A percentile compares a stretch with the other conserved stretches of the same genome.
Evolutionary conservation across 2,329 filamentous ascomycete species (phyloP).

Genomic region (Botrytis pseudocinerea): DNA sequence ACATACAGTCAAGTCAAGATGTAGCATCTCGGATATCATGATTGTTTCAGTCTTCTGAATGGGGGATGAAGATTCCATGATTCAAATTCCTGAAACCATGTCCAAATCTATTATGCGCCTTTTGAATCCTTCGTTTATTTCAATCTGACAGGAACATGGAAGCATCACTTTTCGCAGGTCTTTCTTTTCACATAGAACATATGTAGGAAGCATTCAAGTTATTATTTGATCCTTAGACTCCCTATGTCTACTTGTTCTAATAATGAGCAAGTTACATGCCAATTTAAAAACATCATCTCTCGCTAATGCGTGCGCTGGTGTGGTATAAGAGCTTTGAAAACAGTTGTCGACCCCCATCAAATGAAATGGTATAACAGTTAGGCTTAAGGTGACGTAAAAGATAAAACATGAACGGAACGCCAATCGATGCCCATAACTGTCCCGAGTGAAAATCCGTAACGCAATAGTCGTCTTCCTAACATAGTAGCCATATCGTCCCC

Average conservation of each 20-base stretch:
- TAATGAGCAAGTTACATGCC: constrained; percentile 9
- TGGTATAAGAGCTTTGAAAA: constrained; percentile 22
- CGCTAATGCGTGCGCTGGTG: constrained; percentile 15
- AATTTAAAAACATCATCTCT: constrained; percentile 11
- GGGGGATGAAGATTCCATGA: not conserved
- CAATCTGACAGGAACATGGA: not conserved
- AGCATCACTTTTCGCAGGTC: not conserved
- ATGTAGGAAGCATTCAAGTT: not conserved
- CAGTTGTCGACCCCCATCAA: constrained; percentile 16
- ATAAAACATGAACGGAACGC: constrained; percentile 22
- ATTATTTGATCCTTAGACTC: constrained; percentile 7
- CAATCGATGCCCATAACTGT: constrained; percentile 23
- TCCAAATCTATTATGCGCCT: not conserved
- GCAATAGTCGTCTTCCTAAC: constrained; percentile 6
- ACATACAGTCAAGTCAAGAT: not conserved
- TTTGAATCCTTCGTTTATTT: not conserved
- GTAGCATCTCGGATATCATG: not conserved
- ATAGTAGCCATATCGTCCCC: constrained; percentile 13
- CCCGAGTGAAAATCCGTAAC: constrained; percentile 8
- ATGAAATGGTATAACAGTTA: constrained; percentile 22
- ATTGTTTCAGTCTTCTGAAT: not conserved
- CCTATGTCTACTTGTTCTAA: constrained; percentile 10
- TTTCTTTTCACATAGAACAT: not conserved
- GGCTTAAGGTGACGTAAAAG: constrained; percentile 11
- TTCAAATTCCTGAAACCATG: not conserved